Evolutionary conservation across 2,329 filamentous ascomycete species (phyloP).

Genomic region (Emergomyces pasteurianus): DNA sequence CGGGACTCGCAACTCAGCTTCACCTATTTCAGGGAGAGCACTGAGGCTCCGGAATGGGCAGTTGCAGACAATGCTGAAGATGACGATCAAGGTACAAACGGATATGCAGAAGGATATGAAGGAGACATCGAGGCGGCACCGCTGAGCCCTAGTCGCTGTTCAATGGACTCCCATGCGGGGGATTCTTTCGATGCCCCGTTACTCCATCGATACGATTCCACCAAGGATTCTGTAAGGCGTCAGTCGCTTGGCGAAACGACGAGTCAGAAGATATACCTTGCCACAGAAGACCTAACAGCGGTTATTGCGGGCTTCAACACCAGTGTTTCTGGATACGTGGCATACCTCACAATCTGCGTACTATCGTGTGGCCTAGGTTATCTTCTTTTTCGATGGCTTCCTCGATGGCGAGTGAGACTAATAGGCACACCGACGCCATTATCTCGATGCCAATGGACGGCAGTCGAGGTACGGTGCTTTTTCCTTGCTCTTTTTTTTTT

Average conservation of each 20-base stretch:
- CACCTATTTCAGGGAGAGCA: slow-evolving; percentile 67
- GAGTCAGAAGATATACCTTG: slow-evolving; percentile 86
- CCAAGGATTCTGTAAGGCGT: slow-evolving; percentile 51
- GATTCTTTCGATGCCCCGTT: slow-evolving; percentile 45
- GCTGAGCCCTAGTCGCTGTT: slow-evolving; percentile 5
- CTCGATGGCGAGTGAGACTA: slow-evolving; percentile 69
- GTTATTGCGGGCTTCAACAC: slow-evolving; percentile 86
- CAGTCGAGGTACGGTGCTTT: slow-evolving; percentile 62
- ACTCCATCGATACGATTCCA: slow-evolving; percentile 60
- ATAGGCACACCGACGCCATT: slow-evolving; percentile 59
- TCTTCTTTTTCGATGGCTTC: slow-evolving; percentile 80
- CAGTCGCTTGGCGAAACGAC: slow-evolving; percentile 44
- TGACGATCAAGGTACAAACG: slow-evolving; percentile 23
- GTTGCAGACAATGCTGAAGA: slow-evolving; percentile 39
- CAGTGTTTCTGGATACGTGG: slow-evolving; percentile 52
- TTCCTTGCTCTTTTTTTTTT: no score
- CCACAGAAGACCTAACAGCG: slow-evolving; percentile 86
- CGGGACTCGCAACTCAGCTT: slow-evolving; percentile 83
- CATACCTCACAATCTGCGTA: slow-evolving; percentile 61
- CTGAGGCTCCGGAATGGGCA: slow-evolving; percentile 43
- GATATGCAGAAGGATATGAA: slow-evolving; percentile 23
- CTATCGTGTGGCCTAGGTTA: slow-evolving; percentile 67
- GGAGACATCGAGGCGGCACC: slow-evolving; percentile 3
- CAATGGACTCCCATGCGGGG: slow-evolving; percentile 21
- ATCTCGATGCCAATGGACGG: slow-evolving; percentile 74